A percentile compares a stretch with the other conserved stretches of the same genome.
phyloP scores from a whole-genome alignment of 2,329 filamentous ascomycete species.

The Ophiocordyceps camponoti-rufipedis region DNA sequence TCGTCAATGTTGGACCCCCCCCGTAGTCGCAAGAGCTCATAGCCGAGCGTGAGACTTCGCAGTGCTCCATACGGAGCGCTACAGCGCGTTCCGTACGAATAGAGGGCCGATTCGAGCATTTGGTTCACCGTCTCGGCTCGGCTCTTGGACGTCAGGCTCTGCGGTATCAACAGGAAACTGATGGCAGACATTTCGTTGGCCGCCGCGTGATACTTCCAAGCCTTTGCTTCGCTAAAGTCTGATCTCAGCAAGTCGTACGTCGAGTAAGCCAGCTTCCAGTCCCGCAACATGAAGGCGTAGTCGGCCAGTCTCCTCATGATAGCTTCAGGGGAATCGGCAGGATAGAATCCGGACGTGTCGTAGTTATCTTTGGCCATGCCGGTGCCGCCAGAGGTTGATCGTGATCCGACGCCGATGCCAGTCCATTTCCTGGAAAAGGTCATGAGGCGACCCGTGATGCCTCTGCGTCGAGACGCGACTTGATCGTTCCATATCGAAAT shows the following conservation, averaged over 20 bases:
- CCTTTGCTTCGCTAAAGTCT: constrained; percentile 90
- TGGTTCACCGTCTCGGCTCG: constrained; percentile 68
- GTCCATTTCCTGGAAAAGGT: constrained; percentile 83
- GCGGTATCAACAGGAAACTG: constrained; percentile 60
- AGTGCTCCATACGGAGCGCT: constrained; percentile 62
- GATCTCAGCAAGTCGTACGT: constrained; percentile 80
- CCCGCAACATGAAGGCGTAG: constrained; percentile 90
- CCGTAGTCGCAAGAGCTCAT: constrained; percentile 69
- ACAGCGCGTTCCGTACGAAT: constrained; percentile 82
- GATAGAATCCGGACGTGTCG: constrained; percentile 66
- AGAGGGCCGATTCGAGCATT: constrained; percentile 77
- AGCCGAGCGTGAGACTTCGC: constrained; percentile 54
- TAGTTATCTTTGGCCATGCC: constrained; percentile 48
- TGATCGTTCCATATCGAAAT: constrained; percentile 94
- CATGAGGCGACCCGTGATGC: constrained; percentile 84
- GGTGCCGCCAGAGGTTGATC: constrained; percentile 36
- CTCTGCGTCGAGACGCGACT: constrained; percentile 74
- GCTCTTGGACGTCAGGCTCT: constrained; percentile 53
- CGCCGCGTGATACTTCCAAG: constrained; percentile 88
- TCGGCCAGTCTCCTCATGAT: constrained; percentile 87
- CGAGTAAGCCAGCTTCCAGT: constrained; percentile 82
- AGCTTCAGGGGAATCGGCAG: constrained; percentile 69
- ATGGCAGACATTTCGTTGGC: constrained; percentile 90
- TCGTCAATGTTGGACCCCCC: constrained; percentile 70
- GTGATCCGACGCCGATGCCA: constrained; percentile 53